A percentile compares a stretch with the other conserved stretches of the same genome.
phyloP scores from a whole-genome alignment of 1,284 basidiomycete species.

The Irpex sp. region DNA sequence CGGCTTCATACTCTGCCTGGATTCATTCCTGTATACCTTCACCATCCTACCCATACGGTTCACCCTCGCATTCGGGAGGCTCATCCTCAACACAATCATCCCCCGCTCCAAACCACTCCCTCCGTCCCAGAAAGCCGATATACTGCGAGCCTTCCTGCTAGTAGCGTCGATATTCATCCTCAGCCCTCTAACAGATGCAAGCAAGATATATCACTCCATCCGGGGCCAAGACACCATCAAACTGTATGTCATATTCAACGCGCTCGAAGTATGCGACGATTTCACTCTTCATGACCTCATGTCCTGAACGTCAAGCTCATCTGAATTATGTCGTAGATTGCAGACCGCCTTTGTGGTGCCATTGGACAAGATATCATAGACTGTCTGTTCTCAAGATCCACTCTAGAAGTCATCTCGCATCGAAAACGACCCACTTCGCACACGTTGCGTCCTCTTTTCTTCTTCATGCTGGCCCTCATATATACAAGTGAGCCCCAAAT shows the following conservation, averaged over 20 bases:
- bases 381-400: constrained; percentile 91
- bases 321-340: constrained; percentile 57
- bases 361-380: constrained; percentile 98
- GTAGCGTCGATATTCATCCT: constrained; percentile 73
- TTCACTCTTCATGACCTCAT: not conserved
- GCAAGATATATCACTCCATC: constrained; percentile 98
- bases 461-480: constrained; percentile 77
- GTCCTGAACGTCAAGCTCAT: not conserved
- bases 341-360: constrained; percentile 90
- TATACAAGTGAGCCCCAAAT: constrained; percentile 75
- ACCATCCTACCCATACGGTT: constrained; percentile 95
- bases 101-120: constrained; percentile 49
- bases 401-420: constrained; percentile 72
- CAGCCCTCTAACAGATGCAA: constrained; percentile 85
- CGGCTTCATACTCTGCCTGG: constrained; percentile 91
- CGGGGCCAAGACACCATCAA: constrained; percentile 99
- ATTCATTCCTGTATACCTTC: constrained; percentile 97
- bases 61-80: constrained; percentile 58
- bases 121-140: constrained; percentile 88
- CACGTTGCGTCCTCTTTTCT: constrained; percentile 75
- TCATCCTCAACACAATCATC: constrained; percentile 48
- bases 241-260: constrained; percentile 98
- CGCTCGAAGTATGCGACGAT: constrained; percentile 68
- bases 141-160: constrained; percentile 78
- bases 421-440: constrained; percentile 52